phyloP scores from a whole-genome alignment of 768 basidiomycete species.

The Clavulina sp. region DNA sequence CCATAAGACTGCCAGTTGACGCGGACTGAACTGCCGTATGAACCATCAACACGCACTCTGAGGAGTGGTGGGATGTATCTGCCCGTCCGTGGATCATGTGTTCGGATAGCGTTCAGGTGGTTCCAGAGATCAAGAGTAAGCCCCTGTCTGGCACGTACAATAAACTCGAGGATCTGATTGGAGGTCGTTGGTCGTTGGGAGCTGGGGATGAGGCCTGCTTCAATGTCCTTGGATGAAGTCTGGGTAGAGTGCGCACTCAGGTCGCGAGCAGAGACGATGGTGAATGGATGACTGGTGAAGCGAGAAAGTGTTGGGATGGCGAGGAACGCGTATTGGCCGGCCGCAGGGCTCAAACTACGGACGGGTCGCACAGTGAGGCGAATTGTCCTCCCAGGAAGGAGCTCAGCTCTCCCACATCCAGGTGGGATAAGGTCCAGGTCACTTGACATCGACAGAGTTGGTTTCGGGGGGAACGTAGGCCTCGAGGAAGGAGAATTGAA shows the following conservation, averaged over 20 bases:
- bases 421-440: conserved; percentile 30
- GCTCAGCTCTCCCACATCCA: conserved; percentile 50
- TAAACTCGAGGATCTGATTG: conserved; percentile 42
- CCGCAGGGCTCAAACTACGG: conserved; percentile 42
- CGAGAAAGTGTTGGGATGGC: conserved; percentile 44
- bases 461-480: too few relatives aligned
- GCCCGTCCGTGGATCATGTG: not conserved
- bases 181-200: too few relatives aligned
- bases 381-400: conserved; percentile 52
- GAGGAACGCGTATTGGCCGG: conserved; percentile 65
- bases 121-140: conserved; percentile 55
- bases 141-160: conserved; percentile 51
- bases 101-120: conserved; percentile 13
- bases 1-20: conserved; percentile 42
- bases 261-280: conserved; percentile 42
- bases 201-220: too few relatives aligned
- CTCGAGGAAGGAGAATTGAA: too few relatives aligned
- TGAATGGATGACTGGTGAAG: conserved; percentile 56
- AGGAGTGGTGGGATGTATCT: conserved; percentile 19
- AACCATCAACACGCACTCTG: conserved; percentile 45
- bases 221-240: not conserved
- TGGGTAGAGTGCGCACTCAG: conserved; percentile 15
- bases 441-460: too few relatives aligned
- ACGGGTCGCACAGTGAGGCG: conserved; percentile 47
- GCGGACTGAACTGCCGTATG: conserved; percentile 47